Conservation (phyloP, 805 yeast species). For the Metschnikowia anglica region DNA sequence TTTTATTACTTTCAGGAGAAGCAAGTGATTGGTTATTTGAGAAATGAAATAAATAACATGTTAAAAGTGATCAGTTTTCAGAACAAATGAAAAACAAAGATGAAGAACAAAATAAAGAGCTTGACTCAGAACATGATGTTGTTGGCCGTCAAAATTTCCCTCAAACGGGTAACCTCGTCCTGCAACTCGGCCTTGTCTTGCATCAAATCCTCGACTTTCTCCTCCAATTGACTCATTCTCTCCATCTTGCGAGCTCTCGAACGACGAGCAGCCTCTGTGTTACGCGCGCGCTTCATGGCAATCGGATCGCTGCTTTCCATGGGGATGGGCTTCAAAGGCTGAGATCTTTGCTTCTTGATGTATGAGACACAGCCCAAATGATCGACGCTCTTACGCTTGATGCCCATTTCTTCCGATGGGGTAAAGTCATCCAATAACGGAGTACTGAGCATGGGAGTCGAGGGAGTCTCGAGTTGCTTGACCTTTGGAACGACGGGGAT, state of each 20-base stretch:
- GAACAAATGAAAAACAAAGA: neutral
- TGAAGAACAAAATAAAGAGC: neutral
- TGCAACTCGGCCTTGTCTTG: conserved; percentile 58
- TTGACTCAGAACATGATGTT: conserved; percentile 15
- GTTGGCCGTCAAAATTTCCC: conserved; percentile 39
- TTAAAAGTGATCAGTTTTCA: neutral
- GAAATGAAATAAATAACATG: neutral
- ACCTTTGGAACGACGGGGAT: conserved; percentile 18
- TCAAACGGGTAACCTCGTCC: conserved; percentile 62
- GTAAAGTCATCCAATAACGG: conserved; percentile 12
- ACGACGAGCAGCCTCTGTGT: conserved; percentile 97
- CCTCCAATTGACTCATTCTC: conserved; percentile 81
- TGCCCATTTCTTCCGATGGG: neutral
- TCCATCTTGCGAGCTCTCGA: conserved; percentile 92
- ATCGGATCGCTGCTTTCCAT: conserved; percentile 56
- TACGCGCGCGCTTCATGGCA: conserved; percentile 86
- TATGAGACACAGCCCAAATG: conserved; percentile 74
- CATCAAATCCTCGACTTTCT: conserved; percentile 64
- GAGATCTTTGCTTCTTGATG: conserved; percentile 71
- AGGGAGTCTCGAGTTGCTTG: conserved; percentile 32
- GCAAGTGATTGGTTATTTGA: neutral
- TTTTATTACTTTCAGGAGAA: too few relatives aligned
- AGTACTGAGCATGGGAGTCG: conserved; percentile 17
- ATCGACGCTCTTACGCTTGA: conserved; percentile 47
- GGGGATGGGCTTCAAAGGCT: conserved; percentile 71